Evolutionary conservation across 352 stramenopile species (phyloP).

Genomic region (Phytophthora brassicae): DNA sequence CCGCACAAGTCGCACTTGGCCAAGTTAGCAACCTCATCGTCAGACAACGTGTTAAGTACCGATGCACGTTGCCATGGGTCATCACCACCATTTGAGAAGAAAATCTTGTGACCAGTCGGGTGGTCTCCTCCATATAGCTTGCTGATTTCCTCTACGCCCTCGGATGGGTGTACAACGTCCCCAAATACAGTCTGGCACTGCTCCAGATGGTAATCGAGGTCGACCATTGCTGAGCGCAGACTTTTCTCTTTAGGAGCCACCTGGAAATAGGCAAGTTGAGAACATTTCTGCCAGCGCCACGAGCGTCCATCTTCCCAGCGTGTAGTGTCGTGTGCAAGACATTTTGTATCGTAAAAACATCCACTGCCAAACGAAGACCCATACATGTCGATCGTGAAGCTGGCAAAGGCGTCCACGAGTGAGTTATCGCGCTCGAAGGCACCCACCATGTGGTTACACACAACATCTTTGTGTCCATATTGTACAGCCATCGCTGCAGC

Average conservation of each 20-base stretch:
- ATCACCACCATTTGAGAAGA: conserved; percentile 83
- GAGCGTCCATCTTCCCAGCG: conserved; percentile 78
- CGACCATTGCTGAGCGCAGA: conserved; percentile 64
- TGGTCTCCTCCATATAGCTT: conserved; percentile 78
- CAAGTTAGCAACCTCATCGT: conserved; percentile 65
- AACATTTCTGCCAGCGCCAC: conserved; percentile 89
- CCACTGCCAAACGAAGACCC: conserved; percentile 69
- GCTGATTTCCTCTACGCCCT: conserved; percentile 58
- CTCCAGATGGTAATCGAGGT: conserved; percentile 77
- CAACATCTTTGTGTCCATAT: conserved; percentile 82
- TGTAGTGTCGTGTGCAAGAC: conserved; percentile 45
- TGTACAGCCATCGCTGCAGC: conserved; percentile 87
- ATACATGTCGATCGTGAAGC: conserved; percentile 83
- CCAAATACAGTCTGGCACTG: conserved; percentile 82
- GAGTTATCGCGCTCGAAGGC: conserved; percentile 53
- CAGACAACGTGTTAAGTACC: conserved; percentile 54
- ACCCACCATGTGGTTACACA: conserved; percentile 63
- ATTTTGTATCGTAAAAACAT: conserved; percentile 87
- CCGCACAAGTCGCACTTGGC: conserved; percentile 81
- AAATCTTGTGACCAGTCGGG: conserved; percentile 75
- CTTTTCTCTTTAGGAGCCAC: conserved; percentile 61
- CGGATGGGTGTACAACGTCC: conserved; percentile 55
- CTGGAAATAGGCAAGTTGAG: conserved; percentile 87
- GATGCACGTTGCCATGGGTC: conserved; percentile 87
- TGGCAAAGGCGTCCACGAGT: conserved; percentile 70